A percentile compares a stretch with the other conserved stretches of the same genome.
phyloP scores from a whole-genome alignment of 306 rosid genomes.

The Casuarina glauca region DNA sequence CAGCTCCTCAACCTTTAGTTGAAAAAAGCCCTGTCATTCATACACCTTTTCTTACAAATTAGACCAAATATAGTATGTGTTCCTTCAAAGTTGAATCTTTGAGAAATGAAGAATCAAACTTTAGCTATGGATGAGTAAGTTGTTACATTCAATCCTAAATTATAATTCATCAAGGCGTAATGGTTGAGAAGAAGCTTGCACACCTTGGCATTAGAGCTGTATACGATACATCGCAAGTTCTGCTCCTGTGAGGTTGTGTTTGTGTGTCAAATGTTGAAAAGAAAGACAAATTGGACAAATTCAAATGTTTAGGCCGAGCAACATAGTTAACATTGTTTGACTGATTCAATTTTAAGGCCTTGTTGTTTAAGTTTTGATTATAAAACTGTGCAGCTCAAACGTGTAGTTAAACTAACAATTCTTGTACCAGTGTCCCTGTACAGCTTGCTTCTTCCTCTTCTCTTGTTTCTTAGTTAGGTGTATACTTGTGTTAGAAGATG shows the following conservation, averaged over 20 bases:
- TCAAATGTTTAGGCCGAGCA: not conserved
- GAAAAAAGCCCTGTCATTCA: no score
- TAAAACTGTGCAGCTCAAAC: not conserved
- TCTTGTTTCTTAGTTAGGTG: not conserved
- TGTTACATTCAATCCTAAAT: no score
- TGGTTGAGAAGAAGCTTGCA: no score
- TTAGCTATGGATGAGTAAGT: no score
- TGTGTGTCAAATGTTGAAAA: not conserved
- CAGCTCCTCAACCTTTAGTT: no score
- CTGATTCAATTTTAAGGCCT: not conserved
- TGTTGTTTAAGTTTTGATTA: not conserved
- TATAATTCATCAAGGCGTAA: no score
- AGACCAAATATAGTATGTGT: no score
- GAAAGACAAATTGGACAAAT: not conserved
- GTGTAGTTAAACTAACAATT: conserved; percentile 5
- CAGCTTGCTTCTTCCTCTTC: conserved; percentile 22
- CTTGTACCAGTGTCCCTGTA: conserved; percentile 27
- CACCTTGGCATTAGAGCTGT: no score
- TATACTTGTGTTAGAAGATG: conserved; percentile 12
- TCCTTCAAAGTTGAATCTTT: no score
- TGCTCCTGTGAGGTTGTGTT: not conserved
- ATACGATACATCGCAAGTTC: no score
- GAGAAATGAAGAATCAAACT: no score
- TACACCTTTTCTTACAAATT: no score
- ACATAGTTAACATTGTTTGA: not conserved